Evolutionary conservation across 2,329 filamentous ascomycete genomes (phyloP).

Genomic region (Aspergillus hortae): DNA sequence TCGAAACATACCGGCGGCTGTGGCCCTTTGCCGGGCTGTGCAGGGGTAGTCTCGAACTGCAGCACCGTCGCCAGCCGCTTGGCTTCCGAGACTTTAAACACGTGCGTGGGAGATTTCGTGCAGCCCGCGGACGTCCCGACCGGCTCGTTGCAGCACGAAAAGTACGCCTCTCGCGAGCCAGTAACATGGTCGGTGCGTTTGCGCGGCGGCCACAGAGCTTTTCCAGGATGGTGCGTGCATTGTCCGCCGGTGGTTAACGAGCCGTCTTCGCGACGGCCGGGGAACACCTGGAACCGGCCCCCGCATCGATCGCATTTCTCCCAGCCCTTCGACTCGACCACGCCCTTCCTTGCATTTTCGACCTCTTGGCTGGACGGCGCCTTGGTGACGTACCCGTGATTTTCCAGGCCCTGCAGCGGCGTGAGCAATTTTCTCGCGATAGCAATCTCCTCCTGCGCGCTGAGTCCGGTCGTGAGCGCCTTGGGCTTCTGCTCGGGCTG

Average conservation of each 20-base stretch:
- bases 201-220: slow-evolving; percentile 57
- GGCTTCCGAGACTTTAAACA: slow-evolving; percentile 77
- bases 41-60: slow-evolving; percentile 75
- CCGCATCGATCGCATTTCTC: slow-evolving; percentile 87
- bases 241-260: slow-evolving; percentile 70
- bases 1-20: slow-evolving; percentile 71
- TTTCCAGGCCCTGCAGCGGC: slow-evolving; percentile 59
- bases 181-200: slow-evolving; percentile 55
- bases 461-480: slow-evolving; percentile 67
- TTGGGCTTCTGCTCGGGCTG: slow-evolving; percentile 42
- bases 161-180: slow-evolving; percentile 59
- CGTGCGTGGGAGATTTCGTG: slow-evolving; percentile 66
- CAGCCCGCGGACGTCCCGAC: slow-evolving; percentile 74
- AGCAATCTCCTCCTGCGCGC: slow-evolving; percentile 62
- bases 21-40: slow-evolving; percentile 27
- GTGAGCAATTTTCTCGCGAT: slow-evolving; percentile 63
- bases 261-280: slow-evolving; percentile 73
- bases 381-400: slow-evolving; percentile 70
- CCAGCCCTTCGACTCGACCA: slow-evolving; percentile 68
- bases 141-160: slow-evolving; percentile 73
- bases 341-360: slow-evolving; percentile 60
- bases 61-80: slow-evolving; percentile 73
- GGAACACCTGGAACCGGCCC: slow-evolving; percentile 86
- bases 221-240: slow-evolving; percentile 80
- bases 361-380: slow-evolving; percentile 66